Percentiles rank a stretch among this genome's conserved stretches.
phyloP scores from a whole-genome alignment of 116 monocot genomes.

The Zostera marina region DNA sequence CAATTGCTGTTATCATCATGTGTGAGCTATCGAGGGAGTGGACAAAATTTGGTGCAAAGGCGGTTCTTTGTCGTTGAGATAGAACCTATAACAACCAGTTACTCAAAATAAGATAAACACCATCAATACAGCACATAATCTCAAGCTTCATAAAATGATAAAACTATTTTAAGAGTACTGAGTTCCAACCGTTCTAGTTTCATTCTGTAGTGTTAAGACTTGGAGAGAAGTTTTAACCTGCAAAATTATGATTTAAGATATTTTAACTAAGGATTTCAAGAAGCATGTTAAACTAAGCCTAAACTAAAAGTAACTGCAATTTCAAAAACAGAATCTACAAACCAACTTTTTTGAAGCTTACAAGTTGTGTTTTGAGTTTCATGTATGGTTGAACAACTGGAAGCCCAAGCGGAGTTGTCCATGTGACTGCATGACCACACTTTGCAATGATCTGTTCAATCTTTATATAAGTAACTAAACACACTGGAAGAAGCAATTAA shows the following conservation, averaged over 20 bases:
- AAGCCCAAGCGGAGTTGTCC: constrained; percentile 82
- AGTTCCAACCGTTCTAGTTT: constrained; percentile 60
- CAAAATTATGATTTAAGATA: constrained; percentile 5
- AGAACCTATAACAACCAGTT: constrained; percentile 34
- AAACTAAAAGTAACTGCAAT: too few relatives aligned
- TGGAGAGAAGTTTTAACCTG: constrained; percentile 89
- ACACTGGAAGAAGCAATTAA: not conserved
- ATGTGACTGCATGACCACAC: constrained; percentile 74
- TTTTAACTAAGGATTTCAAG: not conserved
- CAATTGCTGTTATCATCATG: constrained; percentile 98
- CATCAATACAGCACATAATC: too few relatives aligned
- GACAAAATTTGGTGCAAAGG: constrained; percentile 94
- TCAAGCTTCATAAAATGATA: too few relatives aligned
- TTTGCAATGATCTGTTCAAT: constrained; percentile 54
- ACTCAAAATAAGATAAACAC: not conserved
- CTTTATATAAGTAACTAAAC: not conserved
- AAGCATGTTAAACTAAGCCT: too few relatives aligned
- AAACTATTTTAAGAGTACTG: too few relatives aligned
- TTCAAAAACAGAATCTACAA: not conserved
- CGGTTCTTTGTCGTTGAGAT: constrained; percentile 77
- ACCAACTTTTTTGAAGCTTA: constrained; percentile 12
- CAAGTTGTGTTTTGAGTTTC: constrained; percentile 50
- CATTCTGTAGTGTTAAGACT: constrained; percentile 59
- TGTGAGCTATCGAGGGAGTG: constrained; percentile 95
- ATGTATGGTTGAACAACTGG: constrained; percentile 93